A percentile compares a stretch with the other conserved stretches of the same genome.
These are phyloP conservation scores for Mortierella sp. DNA, from an alignment of 371 early-diverging fungal genomes.

Conservation along the genomic window DNA sequence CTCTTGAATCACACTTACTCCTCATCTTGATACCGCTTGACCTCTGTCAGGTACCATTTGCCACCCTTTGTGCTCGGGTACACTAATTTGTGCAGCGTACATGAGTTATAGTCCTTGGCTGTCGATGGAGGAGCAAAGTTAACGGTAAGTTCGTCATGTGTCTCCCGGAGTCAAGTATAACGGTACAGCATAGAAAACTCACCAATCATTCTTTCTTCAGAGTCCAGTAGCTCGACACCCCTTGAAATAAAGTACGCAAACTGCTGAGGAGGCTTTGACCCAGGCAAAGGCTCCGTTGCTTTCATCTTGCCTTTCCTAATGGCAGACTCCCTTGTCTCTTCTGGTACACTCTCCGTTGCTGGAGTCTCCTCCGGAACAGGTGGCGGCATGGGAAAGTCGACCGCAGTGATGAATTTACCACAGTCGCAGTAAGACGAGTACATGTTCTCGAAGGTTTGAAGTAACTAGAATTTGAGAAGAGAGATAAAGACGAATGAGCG, in stretches of 20 bases:
- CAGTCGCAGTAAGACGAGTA: slow-evolving; percentile 94
- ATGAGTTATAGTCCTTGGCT: slow-evolving; percentile 86
- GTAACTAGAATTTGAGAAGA: slow-evolving; percentile 53
- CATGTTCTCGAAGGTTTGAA: slow-evolving; percentile 82
- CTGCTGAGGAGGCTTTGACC: slow-evolving; percentile 32
- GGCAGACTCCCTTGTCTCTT: slow-evolving; percentile 17
- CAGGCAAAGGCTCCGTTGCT: slow-evolving; percentile 11
- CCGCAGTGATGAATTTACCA: slow-evolving; percentile 79
- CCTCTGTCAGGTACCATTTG: slow-evolving; percentile 75
- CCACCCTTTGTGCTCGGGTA: slow-evolving; percentile 77
- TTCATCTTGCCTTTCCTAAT: slow-evolving; percentile 47
- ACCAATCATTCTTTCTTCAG: slow-evolving; percentile 81
- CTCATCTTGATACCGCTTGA: slow-evolving; percentile 77
- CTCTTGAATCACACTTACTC: slow-evolving; percentile 61
- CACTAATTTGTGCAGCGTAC: slow-evolving; percentile 81
- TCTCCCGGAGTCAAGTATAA: neutral
- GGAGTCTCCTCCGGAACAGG: slow-evolving; percentile 51
- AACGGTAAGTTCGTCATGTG: neutral
- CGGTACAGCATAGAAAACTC: slow-evolving; percentile 34
- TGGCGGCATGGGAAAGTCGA: slow-evolving; percentile 63
- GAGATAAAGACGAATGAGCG: neutral
- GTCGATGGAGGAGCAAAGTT: neutral
- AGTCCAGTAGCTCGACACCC: slow-evolving; percentile 91
- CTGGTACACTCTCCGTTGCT: slow-evolving; percentile 4
- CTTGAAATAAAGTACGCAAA: slow-evolving; percentile 85